Evolutionary conservation across 1,139 yeast genomes (phyloP).

Genomic region (Yamadazyma sp.): DNA sequence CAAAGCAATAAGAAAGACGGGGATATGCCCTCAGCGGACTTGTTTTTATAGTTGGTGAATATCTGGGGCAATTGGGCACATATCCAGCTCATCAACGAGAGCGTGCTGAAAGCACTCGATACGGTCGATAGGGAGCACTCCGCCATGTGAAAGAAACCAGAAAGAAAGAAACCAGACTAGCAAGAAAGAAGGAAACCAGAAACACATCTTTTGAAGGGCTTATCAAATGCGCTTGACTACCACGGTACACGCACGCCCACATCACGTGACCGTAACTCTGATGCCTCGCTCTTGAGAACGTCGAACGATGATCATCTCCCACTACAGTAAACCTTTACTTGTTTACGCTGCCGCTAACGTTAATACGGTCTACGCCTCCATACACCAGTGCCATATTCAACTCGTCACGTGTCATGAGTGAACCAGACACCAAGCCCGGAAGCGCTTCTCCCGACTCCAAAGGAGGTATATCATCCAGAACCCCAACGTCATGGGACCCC

Average conservation of each 20-base stretch:
- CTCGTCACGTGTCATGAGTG: constrained; percentile 10
- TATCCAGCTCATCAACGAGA: constrained; percentile 59
- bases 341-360: too few relatives aligned
- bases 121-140: constrained; percentile 12
- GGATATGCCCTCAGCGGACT: constrained; percentile 86
- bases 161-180: too few relatives aligned
- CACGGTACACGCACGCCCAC: too few relatives aligned
- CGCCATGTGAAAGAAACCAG: background rate
- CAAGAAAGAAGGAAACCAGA: too few relatives aligned
- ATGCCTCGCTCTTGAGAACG: too few relatives aligned
- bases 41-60: constrained; percentile 65
- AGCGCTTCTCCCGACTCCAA: constrained; percentile 17
- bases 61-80: constrained; percentile 91
- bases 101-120: constrained; percentile 33
- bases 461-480: constrained; percentile 27
- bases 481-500: constrained; percentile 77
- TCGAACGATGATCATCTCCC: constrained; percentile 15
- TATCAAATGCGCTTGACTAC: too few relatives aligned
- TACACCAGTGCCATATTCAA: too few relatives aligned
- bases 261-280: constrained; percentile 1
- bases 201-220: too few relatives aligned
- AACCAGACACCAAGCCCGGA: constrained; percentile 5
- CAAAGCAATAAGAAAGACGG: constrained; percentile 73
- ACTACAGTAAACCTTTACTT: background rate
- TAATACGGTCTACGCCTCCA: too few relatives aligned